Conservation (phyloP, 2,329 filamentous ascomycete genomes). For the Ophiostoma quercus region DNA sequence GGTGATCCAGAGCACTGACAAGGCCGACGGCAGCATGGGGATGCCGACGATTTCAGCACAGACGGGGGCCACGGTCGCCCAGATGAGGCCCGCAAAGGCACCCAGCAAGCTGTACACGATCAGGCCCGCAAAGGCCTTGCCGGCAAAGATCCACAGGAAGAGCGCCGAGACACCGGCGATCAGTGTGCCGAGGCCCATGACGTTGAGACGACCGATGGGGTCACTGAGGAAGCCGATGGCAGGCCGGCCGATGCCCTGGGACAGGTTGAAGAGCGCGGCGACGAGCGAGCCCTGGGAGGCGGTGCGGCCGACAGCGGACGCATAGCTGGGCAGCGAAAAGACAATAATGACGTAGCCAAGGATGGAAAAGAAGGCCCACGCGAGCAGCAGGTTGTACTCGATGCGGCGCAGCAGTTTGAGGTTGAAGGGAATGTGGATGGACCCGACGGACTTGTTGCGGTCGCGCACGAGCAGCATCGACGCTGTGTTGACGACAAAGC, state of each 20-base stretch:
- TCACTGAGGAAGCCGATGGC: slow-evolving; percentile 70
- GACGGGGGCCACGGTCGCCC: slow-evolving; percentile 63
- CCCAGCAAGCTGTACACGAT: slow-evolving; percentile 68
- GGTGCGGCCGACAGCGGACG: slow-evolving; percentile 60
- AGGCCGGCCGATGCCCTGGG: slow-evolving; percentile 62
- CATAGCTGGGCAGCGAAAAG: slow-evolving; percentile 71
- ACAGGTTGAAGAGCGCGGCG: slow-evolving; percentile 67
- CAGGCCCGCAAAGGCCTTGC: slow-evolving; percentile 57
- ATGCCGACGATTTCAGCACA: slow-evolving; percentile 70
- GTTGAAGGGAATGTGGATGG: slow-evolving; percentile 63
- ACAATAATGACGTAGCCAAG: slow-evolving; percentile 71
- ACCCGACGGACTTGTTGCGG: slow-evolving; percentile 64
- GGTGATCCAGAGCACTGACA: slow-evolving; percentile 67
- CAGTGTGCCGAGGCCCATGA: slow-evolving; percentile 61
- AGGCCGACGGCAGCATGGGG: slow-evolving; percentile 57
- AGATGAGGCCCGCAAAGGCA: slow-evolving; percentile 64
- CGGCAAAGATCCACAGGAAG: slow-evolving; percentile 67
- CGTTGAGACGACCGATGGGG: slow-evolving; percentile 64
- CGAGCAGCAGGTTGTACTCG: slow-evolving; percentile 60
- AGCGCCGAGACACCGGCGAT: slow-evolving; percentile 60
- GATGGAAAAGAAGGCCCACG: slow-evolving; percentile 66
- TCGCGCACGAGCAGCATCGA: slow-evolving; percentile 62
- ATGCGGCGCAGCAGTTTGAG: slow-evolving; percentile 53
- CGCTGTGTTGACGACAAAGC: slow-evolving; percentile 58
- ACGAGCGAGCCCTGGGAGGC: slow-evolving; percentile 64